Evolutionary conservation across 2,329 filamentous ascomycete genomes (phyloP).

Genomic region (Diaporthe aspalathi): DNA sequence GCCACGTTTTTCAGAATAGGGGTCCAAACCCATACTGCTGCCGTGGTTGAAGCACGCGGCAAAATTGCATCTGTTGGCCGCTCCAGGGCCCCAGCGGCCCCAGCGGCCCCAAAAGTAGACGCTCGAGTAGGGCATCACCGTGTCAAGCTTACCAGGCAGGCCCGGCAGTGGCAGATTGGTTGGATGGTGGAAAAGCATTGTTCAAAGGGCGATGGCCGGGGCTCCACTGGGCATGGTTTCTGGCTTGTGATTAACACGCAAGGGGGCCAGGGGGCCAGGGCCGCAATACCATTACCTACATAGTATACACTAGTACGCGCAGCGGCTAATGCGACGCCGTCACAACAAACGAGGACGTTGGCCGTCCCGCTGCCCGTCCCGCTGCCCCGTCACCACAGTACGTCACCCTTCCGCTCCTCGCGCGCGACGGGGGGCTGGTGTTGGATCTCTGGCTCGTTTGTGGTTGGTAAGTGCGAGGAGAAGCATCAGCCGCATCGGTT

Average conservation of each 20-base stretch:
- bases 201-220: constrained; percentile 4
- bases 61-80: not conserved
- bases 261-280: not conserved
- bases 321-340: constrained; percentile 8
- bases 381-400: not conserved
- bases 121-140: not conserved
- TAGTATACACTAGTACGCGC: too few relatives aligned
- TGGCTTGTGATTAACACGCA: constrained; percentile 11
- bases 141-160: not conserved
- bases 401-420: not conserved
- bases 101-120: too few relatives aligned
- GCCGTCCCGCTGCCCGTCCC: not conserved
- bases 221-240: not conserved
- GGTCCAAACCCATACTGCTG: constrained; percentile 31
- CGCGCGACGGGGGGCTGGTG: not conserved
- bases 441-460: not conserved
- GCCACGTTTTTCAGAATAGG: constrained; percentile 38
- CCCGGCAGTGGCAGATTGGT: not conserved
- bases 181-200: constrained; percentile 16
- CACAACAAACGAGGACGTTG: not conserved
- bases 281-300: not conserved
- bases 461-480: not conserved
- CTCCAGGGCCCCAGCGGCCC: not conserved
- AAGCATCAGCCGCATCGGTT: not conserved
- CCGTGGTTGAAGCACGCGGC: not conserved